These are phyloP conservation scores for Daedaleopsis sinensis DNA, from an alignment of 768 basidiomycete species.

Conservation along the genomic window DNA sequence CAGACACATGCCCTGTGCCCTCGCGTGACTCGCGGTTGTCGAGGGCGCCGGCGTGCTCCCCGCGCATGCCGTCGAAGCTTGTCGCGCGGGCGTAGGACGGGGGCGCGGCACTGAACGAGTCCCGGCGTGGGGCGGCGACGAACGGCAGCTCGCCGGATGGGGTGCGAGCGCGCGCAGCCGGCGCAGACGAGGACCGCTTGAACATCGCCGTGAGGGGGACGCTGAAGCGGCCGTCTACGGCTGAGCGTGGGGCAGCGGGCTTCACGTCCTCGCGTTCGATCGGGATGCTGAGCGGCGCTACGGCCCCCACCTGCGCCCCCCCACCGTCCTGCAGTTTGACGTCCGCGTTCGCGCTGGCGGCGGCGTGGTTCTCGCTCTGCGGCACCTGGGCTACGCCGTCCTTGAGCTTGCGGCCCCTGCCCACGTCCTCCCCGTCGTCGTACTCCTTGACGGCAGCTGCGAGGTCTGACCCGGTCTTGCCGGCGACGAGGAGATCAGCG, in stretches of 20 bases:
- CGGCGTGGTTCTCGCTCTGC: slow-evolving; percentile 13
- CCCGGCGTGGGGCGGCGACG: slow-evolving; percentile 10
- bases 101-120: slow-evolving; percentile 16
- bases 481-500: slow-evolving; percentile 64
- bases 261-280: slow-evolving; percentile 5
- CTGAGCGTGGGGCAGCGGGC: slow-evolving; percentile 5
- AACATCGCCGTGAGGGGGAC: slow-evolving; percentile 66
- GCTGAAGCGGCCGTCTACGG: slow-evolving; percentile 37
- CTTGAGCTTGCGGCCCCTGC: slow-evolving; percentile 28
- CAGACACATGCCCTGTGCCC: neutral
- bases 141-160: slow-evolving; percentile 10
- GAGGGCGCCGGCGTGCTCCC: neutral
- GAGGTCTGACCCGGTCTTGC: slow-evolving; percentile 65
- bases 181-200: slow-evolving; percentile 64
- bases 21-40: neutral
- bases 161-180: slow-evolving; percentile 36
- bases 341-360: neutral
- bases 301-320: neutral
- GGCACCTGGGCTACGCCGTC: slow-evolving; percentile 22
- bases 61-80: slow-evolving; percentile 7
- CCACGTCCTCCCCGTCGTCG: slow-evolving; percentile 39
- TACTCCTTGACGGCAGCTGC: slow-evolving; percentile 66
- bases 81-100: slow-evolving; percentile 14
- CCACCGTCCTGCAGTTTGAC: slow-evolving; percentile 14
- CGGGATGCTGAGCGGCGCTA: neutral